Evolutionary conservation across 129 eudicot species (phyloP), one percentile per base, ranked within the genome.

Genomic region (Arctium lappa): DNA sequence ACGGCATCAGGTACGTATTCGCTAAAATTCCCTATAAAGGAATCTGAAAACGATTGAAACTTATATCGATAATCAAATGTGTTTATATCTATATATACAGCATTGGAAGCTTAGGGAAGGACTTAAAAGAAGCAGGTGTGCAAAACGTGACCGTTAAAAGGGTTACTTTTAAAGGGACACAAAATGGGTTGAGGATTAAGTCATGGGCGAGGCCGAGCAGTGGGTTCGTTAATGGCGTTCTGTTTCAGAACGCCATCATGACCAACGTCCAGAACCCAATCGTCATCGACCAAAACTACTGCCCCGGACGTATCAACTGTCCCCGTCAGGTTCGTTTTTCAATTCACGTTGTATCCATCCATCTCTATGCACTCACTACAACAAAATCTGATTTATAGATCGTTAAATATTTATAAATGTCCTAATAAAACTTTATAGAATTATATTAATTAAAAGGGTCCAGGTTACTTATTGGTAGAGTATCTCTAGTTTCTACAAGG

Each of bases 1-100:
- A 94, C 36, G 97, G 97, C 8, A 88, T 94, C 30, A 92, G 98
- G 98, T 89, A 77, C 48, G 6, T n/a, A 38, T n/a, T 11, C 12
- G 18, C 1, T 3, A 10, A 22, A 22, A 22, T 22, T 22, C 27
- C 27, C 27, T 22, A 11, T 44, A 44, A 44, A 44, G 1, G 36
- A 33, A 33, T 33, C 27, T 33, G 36, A 1, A 33, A 33, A 33
- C 36, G 36, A 33, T 33, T 22, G 27, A 22, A 22, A 22, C 27
- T 22, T 22, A 22, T 22, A 22, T 22, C 27, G 27, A 0, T 22
- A 12, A n/a, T 69, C 0, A 34, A 29, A 68, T 70, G 72, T 36
- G 29, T 31, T 1, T 30, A 1, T 33, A 4, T 15, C 4, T 33
- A 6, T 34, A 10, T 34, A 10, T 83, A 27, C 77, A 91, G 95